Base-by-base conservation (phyloP, 2,329 filamentous ascomycete genomes). In the Neocucurbitaria cava region DNA sequence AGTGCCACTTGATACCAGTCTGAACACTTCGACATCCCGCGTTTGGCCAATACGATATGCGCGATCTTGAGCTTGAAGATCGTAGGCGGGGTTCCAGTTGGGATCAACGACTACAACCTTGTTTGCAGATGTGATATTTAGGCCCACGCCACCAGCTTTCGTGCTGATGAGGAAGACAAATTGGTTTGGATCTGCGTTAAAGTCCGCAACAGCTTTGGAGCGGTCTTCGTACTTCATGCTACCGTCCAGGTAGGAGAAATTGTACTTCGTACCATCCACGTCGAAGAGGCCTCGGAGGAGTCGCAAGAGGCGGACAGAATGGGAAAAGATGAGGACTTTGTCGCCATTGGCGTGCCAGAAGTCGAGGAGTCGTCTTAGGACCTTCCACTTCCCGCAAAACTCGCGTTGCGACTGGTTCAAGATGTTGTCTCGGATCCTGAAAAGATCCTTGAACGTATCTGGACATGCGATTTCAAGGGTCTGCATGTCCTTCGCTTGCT, bases 101-200 rank as follows among this genome's bases (percentile, higher is more conserved):
- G 95, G 95, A 72, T 98, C 95, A 43, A 98, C 88, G 31, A 99
- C 91, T 36, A 99, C 94, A 0, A 99, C 95, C 77, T 98, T 98
- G 77, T 99, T 99, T 1, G 95, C 95, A 1, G 92, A 95, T 0
- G 94, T 96, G 70, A 99, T 98, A 72, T 99, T 99, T 24, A 99
- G 81, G 0, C 95, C 95, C 0, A 97, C 90, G 4, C 95, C 95
- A 21, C 95, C 95, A 2, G 95, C 93, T 70, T 90, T 91, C 6
- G 95, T 97, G 20, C 91, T 96, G 67, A 99, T 97, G 18, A 99
- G 82, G 66, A 99, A 99, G 5, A 97, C 92, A 68, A 99, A 99
- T 68, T 95, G 91, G 3, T 82, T 83, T 0, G 92, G 86, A 68
- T 96, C 89, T 0, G 90, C 85, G 73, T 99, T 99, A 83, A 96